Percentiles rank a stretch among this genome's conserved stretches.
Conservation (phyloP, 202 grass and related monocot genomes). For the Tripidium arundinaceum region DNA sequence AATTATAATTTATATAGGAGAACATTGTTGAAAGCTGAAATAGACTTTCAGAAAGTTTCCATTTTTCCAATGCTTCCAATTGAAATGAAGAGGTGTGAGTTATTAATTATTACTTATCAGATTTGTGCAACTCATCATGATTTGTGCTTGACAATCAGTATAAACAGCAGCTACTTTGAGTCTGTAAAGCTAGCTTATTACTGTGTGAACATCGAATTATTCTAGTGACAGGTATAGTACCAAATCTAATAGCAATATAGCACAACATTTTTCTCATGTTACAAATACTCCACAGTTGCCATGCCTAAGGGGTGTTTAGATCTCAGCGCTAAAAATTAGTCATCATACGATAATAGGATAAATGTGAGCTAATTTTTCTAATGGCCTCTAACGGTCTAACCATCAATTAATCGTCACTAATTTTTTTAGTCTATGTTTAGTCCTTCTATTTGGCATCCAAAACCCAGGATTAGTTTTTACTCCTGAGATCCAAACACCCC, state of each 20-base stretch:
- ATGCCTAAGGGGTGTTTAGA: background rate
- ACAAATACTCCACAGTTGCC: background rate
- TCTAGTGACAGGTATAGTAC: background rate
- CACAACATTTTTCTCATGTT: background rate
- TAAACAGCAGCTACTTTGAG: background rate
- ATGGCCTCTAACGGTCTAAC: background rate
- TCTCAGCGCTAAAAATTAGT: background rate
- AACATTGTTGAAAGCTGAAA: background rate
- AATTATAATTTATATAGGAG: background rate
- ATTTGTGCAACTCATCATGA: background rate
- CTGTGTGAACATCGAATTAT: background rate
- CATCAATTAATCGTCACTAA: background rate
- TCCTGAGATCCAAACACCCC: background rate
- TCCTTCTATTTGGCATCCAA: background rate
- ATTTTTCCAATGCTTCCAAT: background rate
- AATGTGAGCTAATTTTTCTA: background rate
- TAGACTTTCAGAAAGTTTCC: background rate
- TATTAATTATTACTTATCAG: background rate
- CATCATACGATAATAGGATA: background rate
- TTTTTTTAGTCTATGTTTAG: background rate
- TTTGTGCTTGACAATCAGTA: background rate
- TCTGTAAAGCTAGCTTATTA: background rate
- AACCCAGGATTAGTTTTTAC: background rate
- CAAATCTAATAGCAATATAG: background rate
- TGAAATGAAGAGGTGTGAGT: background rate